Conservation (phyloP, 1,284 basidiomycete genomes). For the Boletus austroedulis region DNA sequence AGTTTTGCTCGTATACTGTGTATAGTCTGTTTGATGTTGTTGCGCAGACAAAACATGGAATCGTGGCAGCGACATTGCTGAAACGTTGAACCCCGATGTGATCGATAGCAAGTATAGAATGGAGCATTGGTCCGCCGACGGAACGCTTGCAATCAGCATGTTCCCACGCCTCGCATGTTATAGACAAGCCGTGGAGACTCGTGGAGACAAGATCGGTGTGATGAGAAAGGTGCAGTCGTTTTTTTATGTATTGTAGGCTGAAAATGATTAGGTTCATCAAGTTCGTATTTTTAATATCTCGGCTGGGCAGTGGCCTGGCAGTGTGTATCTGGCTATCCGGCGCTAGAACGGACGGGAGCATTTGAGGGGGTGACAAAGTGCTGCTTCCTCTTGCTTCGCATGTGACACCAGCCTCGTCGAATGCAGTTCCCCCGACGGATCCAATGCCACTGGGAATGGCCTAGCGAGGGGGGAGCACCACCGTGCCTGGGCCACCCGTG, state of each 20-base stretch:
- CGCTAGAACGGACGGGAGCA: background rate
- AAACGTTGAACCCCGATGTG: background rate
- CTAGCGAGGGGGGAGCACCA: constrained; percentile 1
- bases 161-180: background rate
- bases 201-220: background rate
- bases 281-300: background rate
- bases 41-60: background rate
- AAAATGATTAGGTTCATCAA: background rate
- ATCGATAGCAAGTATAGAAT: background rate
- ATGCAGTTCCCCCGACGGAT: constrained; percentile 1
- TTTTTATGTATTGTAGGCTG: background rate
- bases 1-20: constrained; percentile 7
- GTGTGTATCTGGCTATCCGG: constrained; percentile 1
- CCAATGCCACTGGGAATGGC: background rate
- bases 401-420: too few species aligned
- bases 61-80: background rate
- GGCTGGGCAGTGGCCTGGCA: background rate
- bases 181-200: too few species aligned
- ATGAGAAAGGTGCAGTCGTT: background rate
- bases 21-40: background rate
- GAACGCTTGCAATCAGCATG: background rate
- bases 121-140: background rate
- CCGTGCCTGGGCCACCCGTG: background rate
- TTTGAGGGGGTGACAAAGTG: background rate
- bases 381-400: background rate